Evolutionary conservation across 768 basidiomycete genomes (phyloP).

Genomic region (Leccinum pellstonianum): DNA sequence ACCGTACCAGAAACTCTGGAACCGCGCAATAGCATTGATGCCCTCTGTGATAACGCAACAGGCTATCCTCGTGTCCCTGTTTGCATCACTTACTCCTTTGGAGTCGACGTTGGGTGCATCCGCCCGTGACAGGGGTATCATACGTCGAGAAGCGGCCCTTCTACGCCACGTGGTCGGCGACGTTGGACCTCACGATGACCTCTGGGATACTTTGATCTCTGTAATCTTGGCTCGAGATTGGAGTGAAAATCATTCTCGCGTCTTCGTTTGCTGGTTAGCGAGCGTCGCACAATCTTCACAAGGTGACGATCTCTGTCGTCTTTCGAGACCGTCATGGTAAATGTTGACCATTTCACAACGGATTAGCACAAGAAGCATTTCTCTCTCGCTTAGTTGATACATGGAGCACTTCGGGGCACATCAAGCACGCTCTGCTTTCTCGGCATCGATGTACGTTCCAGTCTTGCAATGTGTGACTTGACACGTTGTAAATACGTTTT

Average conservation of each 20-base stretch:
- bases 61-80: conserved; percentile 57
- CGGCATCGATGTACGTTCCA: conserved; percentile 70
- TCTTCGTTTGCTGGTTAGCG: conserved; percentile 71
- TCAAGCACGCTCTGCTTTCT: conserved; percentile 75
- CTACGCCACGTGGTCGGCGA: conserved; percentile 55
- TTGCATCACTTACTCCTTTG: conserved; percentile 43
- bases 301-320: conserved; percentile 22
- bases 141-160: conserved; percentile 55
- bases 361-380: conserved; percentile 44
- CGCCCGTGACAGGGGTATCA: conserved; percentile 36
- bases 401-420: conserved; percentile 78
- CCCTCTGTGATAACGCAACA: conserved; percentile 54
- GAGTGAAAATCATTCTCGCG: conserved; percentile 54
- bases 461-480: not conserved
- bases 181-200: conserved; percentile 41
- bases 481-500: not conserved
- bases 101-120: conserved; percentile 34
- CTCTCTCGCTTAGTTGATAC: conserved; percentile 50
- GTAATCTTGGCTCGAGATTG: conserved; percentile 59
- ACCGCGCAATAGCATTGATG: conserved; percentile 42
- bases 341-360: conserved; percentile 10
- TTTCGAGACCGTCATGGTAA: not conserved
- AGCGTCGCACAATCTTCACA: conserved; percentile 39
- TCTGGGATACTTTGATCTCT: conserved; percentile 49
- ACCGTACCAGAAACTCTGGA: conserved; percentile 53